Evolutionary conservation across 2,329 filamentous ascomycete species (phyloP).

Genomic region (Aureobasidium zeae): DNA sequence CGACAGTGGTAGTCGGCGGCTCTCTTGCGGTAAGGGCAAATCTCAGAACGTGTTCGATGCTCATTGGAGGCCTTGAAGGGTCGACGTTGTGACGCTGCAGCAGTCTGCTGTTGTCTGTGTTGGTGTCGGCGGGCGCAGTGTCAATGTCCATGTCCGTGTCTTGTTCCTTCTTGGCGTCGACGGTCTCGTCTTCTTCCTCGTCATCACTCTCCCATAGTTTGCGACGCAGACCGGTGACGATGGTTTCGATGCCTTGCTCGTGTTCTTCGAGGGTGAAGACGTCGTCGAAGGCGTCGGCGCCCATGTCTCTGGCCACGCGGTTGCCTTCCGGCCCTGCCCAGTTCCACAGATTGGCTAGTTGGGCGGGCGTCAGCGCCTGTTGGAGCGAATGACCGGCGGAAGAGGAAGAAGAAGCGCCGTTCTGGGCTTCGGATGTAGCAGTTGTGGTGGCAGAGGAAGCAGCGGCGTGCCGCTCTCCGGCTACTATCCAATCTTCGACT

Average conservation of each 20-base stretch:
- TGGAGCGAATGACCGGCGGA: slow-evolving; percentile 9
- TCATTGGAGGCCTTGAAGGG: slow-evolving; percentile 24
- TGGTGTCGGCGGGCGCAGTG: slow-evolving; percentile 43
- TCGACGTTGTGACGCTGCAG: slow-evolving; percentile 19
- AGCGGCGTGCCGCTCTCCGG: slow-evolving; percentile 24
- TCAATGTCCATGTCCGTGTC: slow-evolving; percentile 35
- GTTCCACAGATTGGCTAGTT: slow-evolving; percentile 53
- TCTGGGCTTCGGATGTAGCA: not conserved
- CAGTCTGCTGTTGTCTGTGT: slow-evolving; percentile 16
- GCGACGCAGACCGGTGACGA: slow-evolving; percentile 60
- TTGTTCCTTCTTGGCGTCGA: slow-evolving; percentile 42
- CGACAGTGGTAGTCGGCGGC: slow-evolving; percentile 8
- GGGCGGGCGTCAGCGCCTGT: slow-evolving; percentile 33
- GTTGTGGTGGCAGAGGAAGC: not conserved
- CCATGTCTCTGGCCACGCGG: slow-evolving; percentile 31
- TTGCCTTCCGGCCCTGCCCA: slow-evolving; percentile 44
- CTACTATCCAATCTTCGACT: slow-evolving; percentile 63
- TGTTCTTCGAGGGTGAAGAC: slow-evolving; percentile 65
- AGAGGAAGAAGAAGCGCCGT: slow-evolving; percentile 4
- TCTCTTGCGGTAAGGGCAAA: slow-evolving; percentile 18
- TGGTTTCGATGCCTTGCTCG: slow-evolving; percentile 55
- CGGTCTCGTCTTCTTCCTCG: slow-evolving; percentile 33
- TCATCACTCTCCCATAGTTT: slow-evolving; percentile 28
- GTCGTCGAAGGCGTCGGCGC: slow-evolving; percentile 43
- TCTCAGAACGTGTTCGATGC: slow-evolving; percentile 24